Percentiles rank a stretch among this genome's conserved stretches.
Evolutionary conservation across 768 basidiomycete species (phyloP).

Genomic region (Trametes cingulata): DNA sequence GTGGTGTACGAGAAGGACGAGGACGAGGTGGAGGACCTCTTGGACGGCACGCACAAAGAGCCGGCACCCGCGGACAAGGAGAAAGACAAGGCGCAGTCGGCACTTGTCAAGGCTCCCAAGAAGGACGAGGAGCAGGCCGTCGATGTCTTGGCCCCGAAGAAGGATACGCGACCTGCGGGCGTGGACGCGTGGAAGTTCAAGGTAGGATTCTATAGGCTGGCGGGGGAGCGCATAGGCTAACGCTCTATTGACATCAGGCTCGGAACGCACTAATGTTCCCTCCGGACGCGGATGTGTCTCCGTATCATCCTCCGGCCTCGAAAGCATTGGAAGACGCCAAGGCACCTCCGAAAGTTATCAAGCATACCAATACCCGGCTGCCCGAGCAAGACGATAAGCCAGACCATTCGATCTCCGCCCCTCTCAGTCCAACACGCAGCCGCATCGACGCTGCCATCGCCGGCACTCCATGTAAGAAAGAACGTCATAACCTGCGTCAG

Average conservation of each 20-base stretch:
- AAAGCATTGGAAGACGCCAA: slow-evolving; percentile 31
- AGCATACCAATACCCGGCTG: slow-evolving; percentile 80
- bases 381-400: slow-evolving; percentile 63
- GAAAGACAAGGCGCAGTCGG: slow-evolving; percentile 25
- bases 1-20: slow-evolving; percentile 30
- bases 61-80: slow-evolving; percentile 11
- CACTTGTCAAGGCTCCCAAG: slow-evolving; percentile 16
- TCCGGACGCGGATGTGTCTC: slow-evolving; percentile 86
- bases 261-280: slow-evolving; percentile 95
- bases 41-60: slow-evolving; percentile 9
- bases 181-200: slow-evolving; percentile 86
- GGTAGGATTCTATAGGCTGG: slow-evolving; percentile 38
- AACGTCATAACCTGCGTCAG: not conserved
- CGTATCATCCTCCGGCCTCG: slow-evolving; percentile 54
- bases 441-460: slow-evolving; percentile 90
- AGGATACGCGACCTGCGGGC: slow-evolving; percentile 67
- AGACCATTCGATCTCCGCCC: slow-evolving; percentile 51
- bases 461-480: slow-evolving; percentile 79
- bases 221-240: slow-evolving; percentile 9
- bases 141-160: slow-evolving; percentile 82
- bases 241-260: slow-evolving; percentile 47
- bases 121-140: slow-evolving; percentile 33
- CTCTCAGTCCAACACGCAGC: slow-evolving; percentile 89
- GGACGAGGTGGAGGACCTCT: slow-evolving; percentile 29
- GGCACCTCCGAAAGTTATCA: slow-evolving; percentile 62